A percentile compares a stretch with the other conserved stretches of the same genome.
phyloP scores from a whole-genome alignment of 2,329 filamentous ascomycete genomes.

The Leptographium lundbergii region DNA sequence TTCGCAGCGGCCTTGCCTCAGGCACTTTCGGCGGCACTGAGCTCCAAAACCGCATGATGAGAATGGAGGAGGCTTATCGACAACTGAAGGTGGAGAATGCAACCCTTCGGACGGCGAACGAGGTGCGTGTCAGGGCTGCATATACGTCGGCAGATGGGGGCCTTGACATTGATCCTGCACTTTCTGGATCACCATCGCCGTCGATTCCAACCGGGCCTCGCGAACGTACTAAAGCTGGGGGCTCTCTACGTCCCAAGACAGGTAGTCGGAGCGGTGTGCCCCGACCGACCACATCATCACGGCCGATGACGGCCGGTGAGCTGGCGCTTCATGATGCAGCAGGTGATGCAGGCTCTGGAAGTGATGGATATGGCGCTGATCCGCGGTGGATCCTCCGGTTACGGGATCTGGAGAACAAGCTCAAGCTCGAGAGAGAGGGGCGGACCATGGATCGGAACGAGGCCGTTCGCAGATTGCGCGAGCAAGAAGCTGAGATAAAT shows the following conservation, averaged over 20 bases:
- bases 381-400: conserved; percentile 77
- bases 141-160: conserved; percentile 24
- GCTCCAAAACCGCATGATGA: conserved; percentile 33
- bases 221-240: conserved; percentile 20
- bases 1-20: conserved; percentile 49
- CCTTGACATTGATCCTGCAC: conserved; percentile 18
- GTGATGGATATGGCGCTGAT: conserved; percentile 27
- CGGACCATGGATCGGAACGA: conserved; percentile 73
- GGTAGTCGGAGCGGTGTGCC: conserved; percentile 12
- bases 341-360: conserved; percentile 9
- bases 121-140: conserved; percentile 40
- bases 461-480: conserved; percentile 66
- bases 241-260: conserved; percentile 8
- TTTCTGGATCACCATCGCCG: conserved; percentile 36
- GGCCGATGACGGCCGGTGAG: conserved; percentile 15
- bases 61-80: conserved; percentile 48
- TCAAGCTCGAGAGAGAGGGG: conserved; percentile 84
- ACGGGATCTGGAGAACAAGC: conserved; percentile 72
- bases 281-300: conserved; percentile 11
- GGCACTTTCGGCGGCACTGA: conserved; percentile 27
- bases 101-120: conserved; percentile 54
- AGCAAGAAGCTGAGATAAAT: conserved; percentile 23
- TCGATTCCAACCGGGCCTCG: conserved; percentile 42
- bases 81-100: conserved; percentile 52
- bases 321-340: conserved; percentile 11